Evolutionary conservation across 164 flowering plant genomes (phyloP).

Genomic region (Vitis rupestris): DNA sequence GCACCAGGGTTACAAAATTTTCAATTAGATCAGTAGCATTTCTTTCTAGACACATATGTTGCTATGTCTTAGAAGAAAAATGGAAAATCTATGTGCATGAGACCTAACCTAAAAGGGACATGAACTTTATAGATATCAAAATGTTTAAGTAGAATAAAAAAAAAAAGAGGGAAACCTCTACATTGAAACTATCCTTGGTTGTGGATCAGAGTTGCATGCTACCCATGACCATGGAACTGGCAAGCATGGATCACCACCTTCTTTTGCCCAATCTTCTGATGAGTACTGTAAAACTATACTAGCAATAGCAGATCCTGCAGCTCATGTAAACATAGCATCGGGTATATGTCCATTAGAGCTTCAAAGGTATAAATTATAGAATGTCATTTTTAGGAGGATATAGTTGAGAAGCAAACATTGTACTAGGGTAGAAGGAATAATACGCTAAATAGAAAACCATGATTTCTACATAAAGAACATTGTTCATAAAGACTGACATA

Average conservation of each 20-base stretch:
- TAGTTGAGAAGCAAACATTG: background rate
- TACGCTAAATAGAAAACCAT: background rate
- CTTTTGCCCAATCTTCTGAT: constrained; percentile 75
- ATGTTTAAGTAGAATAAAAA: background rate
- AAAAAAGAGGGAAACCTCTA: constrained; percentile 25
- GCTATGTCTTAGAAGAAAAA: background rate
- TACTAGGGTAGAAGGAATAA: background rate
- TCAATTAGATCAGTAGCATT: constrained; percentile 1
- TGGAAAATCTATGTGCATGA: background rate
- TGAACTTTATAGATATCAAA: constrained; percentile 1
- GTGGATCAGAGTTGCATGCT: constrained; percentile 70
- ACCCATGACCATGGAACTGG: constrained; percentile 97
- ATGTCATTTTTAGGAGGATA: background rate
- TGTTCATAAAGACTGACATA: background rate
- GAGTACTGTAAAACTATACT: constrained; percentile 48
- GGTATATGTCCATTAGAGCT: background rate
- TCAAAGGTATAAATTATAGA: background rate
- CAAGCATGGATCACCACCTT: constrained; percentile 95
- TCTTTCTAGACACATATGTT: background rate
- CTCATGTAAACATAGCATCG: constrained; percentile 20
- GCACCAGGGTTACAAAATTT: constrained; percentile 5
- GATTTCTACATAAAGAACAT: background rate
- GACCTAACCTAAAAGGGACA: background rate
- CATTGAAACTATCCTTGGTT: constrained; percentile 71
- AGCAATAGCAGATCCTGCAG: constrained; percentile 56